Base-by-base conservation (phyloP, 2,329 filamentous ascomycete genomes). In the Xylariales sp. region DNA sequence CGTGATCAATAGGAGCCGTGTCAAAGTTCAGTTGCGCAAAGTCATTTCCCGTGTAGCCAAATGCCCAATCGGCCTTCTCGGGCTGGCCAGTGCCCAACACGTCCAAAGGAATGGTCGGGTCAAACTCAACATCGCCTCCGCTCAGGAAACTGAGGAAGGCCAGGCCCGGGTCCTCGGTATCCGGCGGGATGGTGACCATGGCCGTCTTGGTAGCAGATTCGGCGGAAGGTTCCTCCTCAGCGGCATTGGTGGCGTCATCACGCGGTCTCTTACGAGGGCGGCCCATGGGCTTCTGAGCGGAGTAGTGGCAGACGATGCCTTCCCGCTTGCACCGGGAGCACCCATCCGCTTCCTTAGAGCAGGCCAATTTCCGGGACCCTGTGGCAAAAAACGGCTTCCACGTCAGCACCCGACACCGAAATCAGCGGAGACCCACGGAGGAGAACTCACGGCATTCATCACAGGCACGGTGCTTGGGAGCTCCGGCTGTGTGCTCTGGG, bases 231-330 rank as follows among this genome's bases (percentile, higher is more conserved):
- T 32, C 12, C 15, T 36, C 11, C n/a, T n/a, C n/a, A n/a, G n/a
- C n/a, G n/a, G n/a, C n/a, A n/a, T n/a, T n/a, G 29, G 25, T 43
- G 24, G 46, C 20, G 29, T 53, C 51, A 8, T 59, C 54, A 37
- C 58, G 56, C 25, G 61, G 69, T 40, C 75, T 66, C 59, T 83
- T 83, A 39, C 78, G 65, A 16, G 80, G 80, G 29, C 80, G 67
- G 4, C 80, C 80, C 79, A 83, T 83, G 28, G 65, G 76, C 57
- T 83, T 83, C 54, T 83, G 80, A 11, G 69, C 63, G 6, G 78
- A 83, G 58, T 83, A 84, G 46, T 76, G 65, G 50, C 80, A 84
- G 29, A 43, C 39, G 29, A 81, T 70, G 40, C 66, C 67, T 47
- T 83, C 79, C 40, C 66, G 67, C 38, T 61, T 66, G 52, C 80